Evolutionary conservation across 2,329 filamentous ascomycete genomes (phyloP), one percentile per base, ranked within the genome.

Genomic region (Coniochaeta sp.): DNA sequence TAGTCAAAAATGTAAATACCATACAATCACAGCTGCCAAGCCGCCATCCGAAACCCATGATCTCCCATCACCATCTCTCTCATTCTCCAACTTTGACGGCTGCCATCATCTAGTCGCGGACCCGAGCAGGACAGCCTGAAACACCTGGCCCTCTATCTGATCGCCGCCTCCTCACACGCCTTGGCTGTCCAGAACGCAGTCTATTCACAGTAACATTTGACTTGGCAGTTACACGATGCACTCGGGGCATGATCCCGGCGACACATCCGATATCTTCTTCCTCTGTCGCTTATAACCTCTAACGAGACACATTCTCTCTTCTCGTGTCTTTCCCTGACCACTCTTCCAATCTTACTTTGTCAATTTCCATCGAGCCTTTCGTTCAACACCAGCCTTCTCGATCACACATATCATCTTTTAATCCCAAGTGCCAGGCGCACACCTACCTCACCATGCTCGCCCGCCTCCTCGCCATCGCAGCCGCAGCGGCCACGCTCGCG

Each of bases 201-300:
- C 24, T 52, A 10, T 52, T n/a, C 22, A 52, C 22, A 8, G 26
- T 12, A 14, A 17, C 47, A 28, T 28, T 28, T 28, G 12, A 52
- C 47, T 52, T 52, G 47, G 47, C 47, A 47, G 47, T 52, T 52
- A 52, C 47, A 52, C 47, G 47, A 52, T 52, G 47, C n/a, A 28
- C 8, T 52, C 24, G 1, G 30, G 42, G 16, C 47, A 30, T 52
- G 47, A 5, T 52, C 22, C 24, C 42, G 42, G 42, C 12, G 24
- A 52, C 26, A 16, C 10, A 7, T 26, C 24, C 4, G 2, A 4
- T 6, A 26, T 2, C 14, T n/a, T 16, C 24, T 36, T 36, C 8
- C 26, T n/a, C 12, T 30, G n/a, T 17, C 24, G 7, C 26, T 17
- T 52, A 52, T 52, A 52, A 30, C 14, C 26, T 52, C 5, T 24